A percentile compares a stretch with the other conserved stretches of the same genome.
Evolutionary conservation across 495 filamentous ascomycete genomes (phyloP).

Genomic region (Astrothelium subdiscretum): DNA sequence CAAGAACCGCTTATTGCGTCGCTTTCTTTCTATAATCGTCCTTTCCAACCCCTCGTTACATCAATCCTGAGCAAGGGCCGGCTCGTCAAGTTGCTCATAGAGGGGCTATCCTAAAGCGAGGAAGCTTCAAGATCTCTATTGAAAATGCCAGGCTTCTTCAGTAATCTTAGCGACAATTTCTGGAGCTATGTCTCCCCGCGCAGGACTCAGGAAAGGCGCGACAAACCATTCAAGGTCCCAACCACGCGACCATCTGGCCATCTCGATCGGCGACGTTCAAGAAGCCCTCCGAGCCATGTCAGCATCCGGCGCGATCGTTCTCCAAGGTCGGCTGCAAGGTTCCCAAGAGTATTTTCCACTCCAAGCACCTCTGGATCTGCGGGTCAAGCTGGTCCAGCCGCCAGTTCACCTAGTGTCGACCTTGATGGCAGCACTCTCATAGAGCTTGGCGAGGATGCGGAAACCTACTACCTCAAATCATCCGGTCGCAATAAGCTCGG

Average conservation of each 20-base stretch:
- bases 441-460: neutral
- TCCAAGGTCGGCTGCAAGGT: neutral
- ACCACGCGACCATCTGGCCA: neutral
- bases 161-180: neutral
- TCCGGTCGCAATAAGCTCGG: neutral
- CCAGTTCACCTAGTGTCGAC: neutral
- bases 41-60: too few relatives aligned
- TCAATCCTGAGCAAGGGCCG: too few relatives aligned
- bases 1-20: too few relatives aligned
- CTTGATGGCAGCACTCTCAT: neutral
- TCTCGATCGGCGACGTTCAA: neutral
- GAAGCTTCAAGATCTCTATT: too few relatives aligned
- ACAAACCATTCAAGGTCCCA: constrained; percentile 3
- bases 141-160: constrained; percentile 2
- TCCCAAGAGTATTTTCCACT: neutral
- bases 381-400: neutral
- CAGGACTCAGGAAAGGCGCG: constrained; percentile 1
- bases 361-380: neutral
- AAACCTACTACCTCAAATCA: neutral
- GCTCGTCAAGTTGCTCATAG: too few relatives aligned
- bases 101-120: too few relatives aligned
- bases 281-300: neutral
- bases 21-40: too few relatives aligned
- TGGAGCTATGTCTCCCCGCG: constrained; percentile 7
- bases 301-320: neutral